These are phyloP conservation scores for Microcyclospora tardicrescens DNA, from an alignment of 2,329 filamentous ascomycete species.

Conservation along the genomic window DNA sequence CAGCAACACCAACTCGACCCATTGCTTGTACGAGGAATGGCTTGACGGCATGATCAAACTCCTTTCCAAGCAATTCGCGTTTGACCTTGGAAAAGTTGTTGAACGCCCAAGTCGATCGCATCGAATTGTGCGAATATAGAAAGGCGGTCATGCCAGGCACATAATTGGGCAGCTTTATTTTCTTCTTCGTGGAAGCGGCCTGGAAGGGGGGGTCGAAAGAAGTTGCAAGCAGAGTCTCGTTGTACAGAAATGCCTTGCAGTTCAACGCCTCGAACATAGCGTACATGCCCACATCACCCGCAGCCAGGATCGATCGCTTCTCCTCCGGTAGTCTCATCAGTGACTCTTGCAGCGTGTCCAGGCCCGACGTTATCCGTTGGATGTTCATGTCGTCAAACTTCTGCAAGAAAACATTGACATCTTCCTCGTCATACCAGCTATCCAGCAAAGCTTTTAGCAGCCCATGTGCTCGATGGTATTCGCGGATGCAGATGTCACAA, in stretches of 20 bases:
- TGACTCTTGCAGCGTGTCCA: slow-evolving; percentile 29
- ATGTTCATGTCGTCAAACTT: slow-evolving; percentile 34
- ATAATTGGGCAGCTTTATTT: slow-evolving; percentile 61
- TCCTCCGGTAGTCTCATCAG: slow-evolving; percentile 35
- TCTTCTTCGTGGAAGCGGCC: slow-evolving; percentile 63
- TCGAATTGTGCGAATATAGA: slow-evolving; percentile 59
- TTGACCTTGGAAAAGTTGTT: slow-evolving; percentile 55
- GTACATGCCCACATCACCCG: slow-evolving; percentile 52
- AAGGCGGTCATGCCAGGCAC: slow-evolving; percentile 77
- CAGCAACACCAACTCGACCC: slow-evolving; percentile 44
- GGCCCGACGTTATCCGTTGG: slow-evolving; percentile 29
- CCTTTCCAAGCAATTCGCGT: slow-evolving; percentile 50
- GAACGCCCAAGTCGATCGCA: slow-evolving; percentile 54
- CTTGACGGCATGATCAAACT: slow-evolving; percentile 80
- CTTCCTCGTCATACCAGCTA: slow-evolving; percentile 31
- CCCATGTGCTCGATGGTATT: slow-evolving; percentile 33
- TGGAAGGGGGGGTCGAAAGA: slow-evolving; percentile 76
- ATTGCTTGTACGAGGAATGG: slow-evolving; percentile 59
- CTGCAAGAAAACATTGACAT: slow-evolving; percentile 31
- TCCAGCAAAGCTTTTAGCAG: slow-evolving; percentile 29
- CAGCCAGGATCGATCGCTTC: slow-evolving; percentile 36
- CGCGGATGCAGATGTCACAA: slow-evolving; percentile 38
- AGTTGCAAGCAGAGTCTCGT: slow-evolving; percentile 38
- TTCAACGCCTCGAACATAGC: slow-evolving; percentile 82
- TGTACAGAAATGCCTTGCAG: slow-evolving; percentile 61